Evolutionary conservation across 2,329 filamentous ascomycete species (phyloP), one percentile per base, ranked within the genome.

Genomic region (Nannizzia gypsea): DNA sequence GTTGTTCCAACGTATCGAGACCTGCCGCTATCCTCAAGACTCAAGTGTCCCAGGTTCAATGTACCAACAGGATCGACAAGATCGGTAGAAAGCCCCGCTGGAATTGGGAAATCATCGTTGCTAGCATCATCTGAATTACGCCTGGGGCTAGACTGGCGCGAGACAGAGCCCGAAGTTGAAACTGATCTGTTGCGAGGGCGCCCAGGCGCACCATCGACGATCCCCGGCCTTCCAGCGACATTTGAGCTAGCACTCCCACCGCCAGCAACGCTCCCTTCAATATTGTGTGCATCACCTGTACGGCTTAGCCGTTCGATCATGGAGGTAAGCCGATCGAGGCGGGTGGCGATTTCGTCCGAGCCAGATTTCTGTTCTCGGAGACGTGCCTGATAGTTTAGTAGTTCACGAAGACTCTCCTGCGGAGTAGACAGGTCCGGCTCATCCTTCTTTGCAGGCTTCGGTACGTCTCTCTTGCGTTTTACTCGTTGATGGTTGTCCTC

Each of bases 1-100:
- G 74, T 76, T 4, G 73, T 76, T 22, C 74, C 74, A 22, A 77
- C 74, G 62, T 76, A 76, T 69, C 74, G 75, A 60, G 74, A 75
- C 46, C 69, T 71, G 26, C 74, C 74, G 3, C 72, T 72, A 64
- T 76, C 74, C 55, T 76, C 72, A 50, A 78, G 63, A 60, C 74
- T 76, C 50, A 77, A 63, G 66, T 75, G 73, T 0, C 73, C 73
- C 48, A 76, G 58, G 61, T 74, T 75, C 52, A 75, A 60, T 24
- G 70, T 74, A 20, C 72, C 73, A 34, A 76, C 67, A 1, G 74
- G 74, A 59, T 76, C 74, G 4, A 75, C 73, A 9, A 74, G 64
- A 58, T 76, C 74, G 1, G 71, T 74, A n/a, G 71, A 70, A 63
- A 71, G 69, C 0, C 73, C 74, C 1, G 72, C 66, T 3, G 74